Conservation (phyloP, 2,329 filamentous ascomycete species). For the Monosporascus sp. region DNA sequence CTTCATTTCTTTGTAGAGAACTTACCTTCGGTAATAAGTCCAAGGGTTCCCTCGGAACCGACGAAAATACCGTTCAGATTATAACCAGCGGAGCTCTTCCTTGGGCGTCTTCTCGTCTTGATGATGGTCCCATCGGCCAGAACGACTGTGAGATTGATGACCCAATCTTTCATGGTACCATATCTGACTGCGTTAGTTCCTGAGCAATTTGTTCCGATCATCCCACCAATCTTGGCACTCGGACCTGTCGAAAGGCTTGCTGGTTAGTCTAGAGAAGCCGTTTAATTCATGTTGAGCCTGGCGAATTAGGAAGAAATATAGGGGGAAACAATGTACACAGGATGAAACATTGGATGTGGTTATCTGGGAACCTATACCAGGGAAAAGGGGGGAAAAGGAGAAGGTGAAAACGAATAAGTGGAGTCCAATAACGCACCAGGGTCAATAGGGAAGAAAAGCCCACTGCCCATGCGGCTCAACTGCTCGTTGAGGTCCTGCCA, state of each 20-base stretch:
- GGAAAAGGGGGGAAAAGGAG: background rate
- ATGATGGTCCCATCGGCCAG: slow-evolving; percentile 73
- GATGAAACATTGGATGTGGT: no score
- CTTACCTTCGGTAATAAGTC: slow-evolving; percentile 67
- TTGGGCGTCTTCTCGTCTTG: slow-evolving; percentile 71
- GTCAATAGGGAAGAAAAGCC: slow-evolving; percentile 87
- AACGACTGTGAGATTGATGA: slow-evolving; percentile 76
- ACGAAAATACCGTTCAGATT: slow-evolving; percentile 77
- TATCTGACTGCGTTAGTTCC: slow-evolving; percentile 78
- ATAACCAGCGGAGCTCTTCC: slow-evolving; percentile 78
- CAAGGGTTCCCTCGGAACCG: slow-evolving; percentile 75
- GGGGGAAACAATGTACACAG: background rate
- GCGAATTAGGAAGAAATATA: background rate
- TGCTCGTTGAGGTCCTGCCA: slow-evolving; percentile 84
- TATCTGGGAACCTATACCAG: background rate
- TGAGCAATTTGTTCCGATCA: slow-evolving; percentile 74
- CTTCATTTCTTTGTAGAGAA: background rate
- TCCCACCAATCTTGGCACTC: slow-evolving; percentile 71
- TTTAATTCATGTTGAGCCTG: slow-evolving; percentile 31
- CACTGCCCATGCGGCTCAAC: slow-evolving; percentile 60
- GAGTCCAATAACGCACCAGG: slow-evolving; percentile 50
- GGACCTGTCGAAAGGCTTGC: slow-evolving; percentile 33
- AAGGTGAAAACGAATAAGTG: background rate
- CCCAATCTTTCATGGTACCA: slow-evolving; percentile 85
- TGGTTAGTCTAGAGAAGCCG: slow-evolving; percentile 18